Conservation (phyloP, 257 asterid genomes). For the Solanum dulcamara region DNA sequence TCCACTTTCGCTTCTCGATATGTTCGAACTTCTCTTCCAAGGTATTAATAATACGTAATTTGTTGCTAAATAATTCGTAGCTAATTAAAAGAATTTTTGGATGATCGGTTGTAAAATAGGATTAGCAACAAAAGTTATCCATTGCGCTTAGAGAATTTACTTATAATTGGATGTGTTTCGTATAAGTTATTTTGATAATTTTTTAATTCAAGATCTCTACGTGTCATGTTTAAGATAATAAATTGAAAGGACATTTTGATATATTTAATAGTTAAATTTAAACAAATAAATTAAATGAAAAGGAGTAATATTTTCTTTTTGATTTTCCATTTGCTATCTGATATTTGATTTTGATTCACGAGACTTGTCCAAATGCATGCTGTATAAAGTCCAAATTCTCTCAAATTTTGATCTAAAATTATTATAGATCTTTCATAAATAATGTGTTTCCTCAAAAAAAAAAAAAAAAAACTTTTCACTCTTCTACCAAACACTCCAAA, state of each 20-base stretch:
- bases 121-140: neutral
- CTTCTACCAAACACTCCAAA: neutral
- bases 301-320: no score
- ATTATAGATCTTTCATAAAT: neutral
- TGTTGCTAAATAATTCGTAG: neutral
- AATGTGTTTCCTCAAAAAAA: neutral
- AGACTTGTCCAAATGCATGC: neutral
- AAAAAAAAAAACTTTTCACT: neutral
- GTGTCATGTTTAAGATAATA: no score
- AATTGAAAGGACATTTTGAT: no score
- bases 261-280: no score
- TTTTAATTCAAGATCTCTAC: no score
- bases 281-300: no score
- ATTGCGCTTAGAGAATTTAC: neutral
- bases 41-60: slow-evolving; percentile 13
- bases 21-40: slow-evolving; percentile 58
- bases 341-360: neutral
- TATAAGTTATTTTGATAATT: neutral
- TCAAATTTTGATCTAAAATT: neutral
- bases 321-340: no score
- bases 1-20: slow-evolving; percentile 88
- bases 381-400: neutral
- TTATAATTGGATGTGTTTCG: neutral
- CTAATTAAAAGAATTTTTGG: rapidly evolving
- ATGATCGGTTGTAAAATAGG: neutral